phyloP scores from a whole-genome alignment of 1,284 basidiomycete species.

The Rhodotorula sp. region DNA sequence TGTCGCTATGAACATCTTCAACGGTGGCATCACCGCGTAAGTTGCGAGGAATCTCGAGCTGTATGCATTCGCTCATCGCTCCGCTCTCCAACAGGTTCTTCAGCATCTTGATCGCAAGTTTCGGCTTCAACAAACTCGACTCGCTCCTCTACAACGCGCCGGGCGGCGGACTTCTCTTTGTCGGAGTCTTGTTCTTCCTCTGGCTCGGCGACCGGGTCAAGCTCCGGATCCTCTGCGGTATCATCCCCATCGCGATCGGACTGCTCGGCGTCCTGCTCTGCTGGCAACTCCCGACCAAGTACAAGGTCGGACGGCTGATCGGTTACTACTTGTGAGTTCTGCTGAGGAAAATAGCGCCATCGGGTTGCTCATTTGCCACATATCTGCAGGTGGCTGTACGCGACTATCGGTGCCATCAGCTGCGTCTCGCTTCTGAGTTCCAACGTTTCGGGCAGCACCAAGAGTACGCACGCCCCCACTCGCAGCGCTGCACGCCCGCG shows the following conservation, averaged over 20 bases:
- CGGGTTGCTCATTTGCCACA: not conserved
- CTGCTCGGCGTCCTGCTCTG: slow-evolving; percentile 16
- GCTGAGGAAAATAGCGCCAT: not conserved
- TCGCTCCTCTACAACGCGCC: slow-evolving; percentile 11
- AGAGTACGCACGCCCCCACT: not conserved
- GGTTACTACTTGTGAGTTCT: slow-evolving; percentile 15
- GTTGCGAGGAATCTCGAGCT: not conserved
- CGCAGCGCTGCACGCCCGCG: not conserved
- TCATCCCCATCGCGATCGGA: not conserved
- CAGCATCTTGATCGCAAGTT: slow-evolving; percentile 9
- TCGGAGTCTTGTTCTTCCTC: slow-evolving; percentile 8
- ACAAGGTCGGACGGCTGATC: slow-evolving; percentile 9
- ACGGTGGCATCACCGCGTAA: slow-evolving; percentile 18
- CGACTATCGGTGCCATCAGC: slow-evolving; percentile 4
- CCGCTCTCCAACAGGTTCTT: not conserved
- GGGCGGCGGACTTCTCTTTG: slow-evolving; percentile 9
- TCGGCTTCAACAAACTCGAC: slow-evolving; percentile 10
- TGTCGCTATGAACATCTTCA: slow-evolving; percentile 6
- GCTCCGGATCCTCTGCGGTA: slow-evolving; percentile 2
- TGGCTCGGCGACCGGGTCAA: slow-evolving; percentile 5
- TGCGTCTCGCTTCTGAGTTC: slow-evolving; percentile 8
- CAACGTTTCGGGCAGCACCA: not conserved
- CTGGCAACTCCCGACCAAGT: slow-evolving; percentile 6
- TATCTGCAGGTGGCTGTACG: not conserved
- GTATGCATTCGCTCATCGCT: no score